phyloP scores from a whole-genome alignment of 2,329 filamentous ascomycete species.

The Trichoderma koningiopsis region DNA sequence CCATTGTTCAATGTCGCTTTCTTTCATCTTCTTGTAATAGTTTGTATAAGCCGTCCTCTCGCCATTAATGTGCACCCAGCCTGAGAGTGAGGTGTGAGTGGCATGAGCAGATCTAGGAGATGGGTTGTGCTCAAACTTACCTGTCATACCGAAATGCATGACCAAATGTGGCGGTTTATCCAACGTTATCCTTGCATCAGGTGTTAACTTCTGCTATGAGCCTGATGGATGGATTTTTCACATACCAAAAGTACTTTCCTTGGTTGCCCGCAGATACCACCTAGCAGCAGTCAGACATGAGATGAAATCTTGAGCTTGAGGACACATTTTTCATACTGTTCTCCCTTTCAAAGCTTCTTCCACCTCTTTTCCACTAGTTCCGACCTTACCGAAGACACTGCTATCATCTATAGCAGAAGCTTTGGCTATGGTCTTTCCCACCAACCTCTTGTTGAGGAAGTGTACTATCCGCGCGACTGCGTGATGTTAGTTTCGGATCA shows the following conservation, averaged over 20 bases:
- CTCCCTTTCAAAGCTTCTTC: constrained; percentile 73
- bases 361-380: constrained; percentile 76
- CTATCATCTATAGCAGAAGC: constrained; percentile 75
- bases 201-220: background rate
- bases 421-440: constrained; percentile 75
- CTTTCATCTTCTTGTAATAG: constrained; percentile 74
- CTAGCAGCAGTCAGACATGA: constrained; percentile 32
- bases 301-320: background rate
- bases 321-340: constrained; percentile 46
- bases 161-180: constrained; percentile 81
- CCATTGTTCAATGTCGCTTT: constrained; percentile 67
- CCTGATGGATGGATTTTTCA: background rate
- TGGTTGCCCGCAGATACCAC: constrained; percentile 74
- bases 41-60: constrained; percentile 77
- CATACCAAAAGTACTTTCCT: constrained; percentile 93
- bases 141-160: constrained; percentile 81
- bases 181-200: constrained; percentile 48
- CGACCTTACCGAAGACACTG: constrained; percentile 88
- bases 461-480: constrained; percentile 82
- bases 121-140: constrained; percentile 36
- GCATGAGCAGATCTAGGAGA: background rate
- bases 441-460: constrained; percentile 78
- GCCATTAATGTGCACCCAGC: constrained; percentile 87
- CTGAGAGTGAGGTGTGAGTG: constrained; percentile 33
- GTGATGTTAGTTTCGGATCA: background rate